Base-by-base conservation (phyloP, 768 basidiomycete genomes). In the Tulasnella sp. region DNA sequence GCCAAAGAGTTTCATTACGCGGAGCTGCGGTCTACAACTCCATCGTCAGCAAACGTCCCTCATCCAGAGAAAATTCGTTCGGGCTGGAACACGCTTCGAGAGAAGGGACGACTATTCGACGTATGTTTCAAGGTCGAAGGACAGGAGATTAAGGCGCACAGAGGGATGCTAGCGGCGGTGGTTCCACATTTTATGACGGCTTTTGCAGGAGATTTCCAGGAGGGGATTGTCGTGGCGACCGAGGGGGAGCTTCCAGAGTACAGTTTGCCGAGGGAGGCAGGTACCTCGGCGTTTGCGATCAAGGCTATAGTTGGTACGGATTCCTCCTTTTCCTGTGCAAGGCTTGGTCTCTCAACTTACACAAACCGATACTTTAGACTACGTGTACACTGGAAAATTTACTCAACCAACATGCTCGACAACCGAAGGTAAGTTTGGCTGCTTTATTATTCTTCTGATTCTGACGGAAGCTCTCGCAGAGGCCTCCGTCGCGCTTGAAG, bases 121-220 rank as follows among this genome's bases (percentile, higher is more conserved):
- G 41, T 78, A 41, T 28, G 42, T 7, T 72, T 78, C 20, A 60
- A n/a, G 48, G 54, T 64, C 11, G 54, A 78, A 42, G 77, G 54
- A 6, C 46, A 78, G 37, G 28, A 18, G 40, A 78, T 78, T 24
- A 24, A 14, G 37, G 77, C 77, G 16, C 77, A 78, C 37, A 58
- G 77, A 7, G 58, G 40, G 37, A 78, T 78, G n/a, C 58, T 78
- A 34, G 77, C 77, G 5, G 77, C 77, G 20, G 77, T 72, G 8
- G 64, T 60, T 40, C 64, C 77, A 31, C 64, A 78, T 44, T 78
- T 78, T 42, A 78, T 78, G 77, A 78, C 54, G 7, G 58, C 58
- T 22, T 78, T 78, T 31, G 41, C 48, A 9, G 77, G 77, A 20
- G 77, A 78, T 3, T 78, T 78, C 64, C 48, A 44, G 42, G 77